Evolutionary conservation across 2,329 filamentous ascomycete species (phyloP).

Genomic region (Apiospora arundinis): DNA sequence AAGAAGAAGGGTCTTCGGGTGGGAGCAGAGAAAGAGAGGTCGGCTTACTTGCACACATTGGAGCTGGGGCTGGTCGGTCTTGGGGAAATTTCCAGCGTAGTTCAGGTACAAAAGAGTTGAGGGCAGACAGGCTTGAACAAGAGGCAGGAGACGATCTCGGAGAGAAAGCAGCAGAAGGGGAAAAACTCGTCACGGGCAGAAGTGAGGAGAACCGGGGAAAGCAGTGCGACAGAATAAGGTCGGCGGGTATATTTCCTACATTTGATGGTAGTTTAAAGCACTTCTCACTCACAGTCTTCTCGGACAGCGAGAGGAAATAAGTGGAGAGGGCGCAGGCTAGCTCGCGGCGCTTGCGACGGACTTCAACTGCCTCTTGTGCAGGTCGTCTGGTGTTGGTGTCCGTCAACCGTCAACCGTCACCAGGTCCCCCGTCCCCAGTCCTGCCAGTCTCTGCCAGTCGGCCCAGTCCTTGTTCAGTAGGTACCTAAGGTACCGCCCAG

Average conservation of each 20-base stretch:
- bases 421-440: not conserved
- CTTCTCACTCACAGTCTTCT: not conserved
- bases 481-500: too few relatives aligned
- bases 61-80: not conserved
- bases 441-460: too few relatives aligned
- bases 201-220: conserved; percentile 8
- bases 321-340: not conserved
- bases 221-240: conserved; percentile 9
- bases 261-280: conserved; percentile 8
- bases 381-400: not conserved
- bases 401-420: not conserved
- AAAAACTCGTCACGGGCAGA: not conserved
- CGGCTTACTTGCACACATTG: conserved; percentile 5
- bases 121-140: not conserved
- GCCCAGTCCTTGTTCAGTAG: too few relatives aligned
- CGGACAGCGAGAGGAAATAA: conserved; percentile 6
- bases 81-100: not conserved
- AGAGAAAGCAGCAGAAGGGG: not conserved
- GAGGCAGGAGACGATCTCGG: not conserved
- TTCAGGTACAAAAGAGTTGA: not conserved
- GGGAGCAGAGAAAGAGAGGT: conserved; percentile 11
- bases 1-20: conserved; percentile 4
- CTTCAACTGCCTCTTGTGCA: not conserved
- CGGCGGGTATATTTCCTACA: conserved; percentile 9
- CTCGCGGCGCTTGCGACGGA: conserved; percentile 14